Base-by-base conservation (phyloP, 2,329 filamentous ascomycete species). In the Colletotrichum brevisporum region DNA sequence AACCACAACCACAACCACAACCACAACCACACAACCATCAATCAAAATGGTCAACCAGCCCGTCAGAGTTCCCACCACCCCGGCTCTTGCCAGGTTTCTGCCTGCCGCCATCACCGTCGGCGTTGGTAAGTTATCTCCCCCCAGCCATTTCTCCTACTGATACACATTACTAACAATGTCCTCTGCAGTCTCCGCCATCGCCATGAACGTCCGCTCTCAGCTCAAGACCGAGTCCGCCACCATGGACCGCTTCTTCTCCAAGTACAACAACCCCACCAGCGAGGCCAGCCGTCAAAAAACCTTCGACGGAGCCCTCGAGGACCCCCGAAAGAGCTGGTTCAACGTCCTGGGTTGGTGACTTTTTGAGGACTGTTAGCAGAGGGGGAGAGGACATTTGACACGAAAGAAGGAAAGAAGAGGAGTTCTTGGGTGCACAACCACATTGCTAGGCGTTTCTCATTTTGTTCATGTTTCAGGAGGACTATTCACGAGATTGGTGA, bases 251-350 rank as follows among this genome's bases (percentile, higher is more conserved):
- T 80, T 76, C 70, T 82, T 82, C 68, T 63, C 77, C 43, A 76
- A 78, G 65, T 82, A 82, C 75, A 76, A 80, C 73, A 80, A 76
- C 8, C 71, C 78, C 6, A 70, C 79, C 68, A 82, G 80, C 66
- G 79, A 82, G 61, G 77, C 76, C 5, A 75, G 74, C 15, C 75
- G 79, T 27, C 72, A 69, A 59, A 78, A 63, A 41, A 73, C 78
- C 26, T 82, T 81, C 67, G 76, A 77, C 0, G 78, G 76, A 24
- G 69, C 76, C 58, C 2, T 45, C 15, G 67, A 73, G 41, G 80
- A 81, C 63, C 79, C 79, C 27, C 77, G 79, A 55, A 78, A 71
- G 60, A 80, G 76, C 66, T 62, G 79, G 24, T 76, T 78, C 72
- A 81, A 81, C 72, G 47, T 78, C 27, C 71, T 81, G 43, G 74